Percentiles rank a stretch among this genome's conserved stretches.
These are phyloP conservation scores for Micromonas pusilla DNA, from an alignment of 139 green algal genomes.

Conservation along the genomic window DNA sequence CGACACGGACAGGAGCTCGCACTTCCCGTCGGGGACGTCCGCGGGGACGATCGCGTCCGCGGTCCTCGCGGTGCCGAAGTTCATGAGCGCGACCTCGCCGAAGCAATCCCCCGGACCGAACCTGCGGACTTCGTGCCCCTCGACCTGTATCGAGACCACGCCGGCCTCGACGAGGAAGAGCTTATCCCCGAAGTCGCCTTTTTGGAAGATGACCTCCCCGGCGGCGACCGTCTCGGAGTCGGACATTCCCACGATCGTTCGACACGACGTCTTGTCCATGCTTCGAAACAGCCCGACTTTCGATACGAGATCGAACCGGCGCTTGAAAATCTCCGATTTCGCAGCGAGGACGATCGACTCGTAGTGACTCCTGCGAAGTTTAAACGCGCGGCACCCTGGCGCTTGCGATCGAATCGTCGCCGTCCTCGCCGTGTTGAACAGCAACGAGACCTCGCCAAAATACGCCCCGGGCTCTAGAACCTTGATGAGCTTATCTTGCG, in stretches of 20 bases:
- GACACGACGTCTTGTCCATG: background rate
- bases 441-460: too few relatives aligned
- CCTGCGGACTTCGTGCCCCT: background rate
- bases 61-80: conserved; percentile 28
- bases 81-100: conserved; percentile 81
- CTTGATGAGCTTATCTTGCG: too few relatives aligned
- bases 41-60: background rate
- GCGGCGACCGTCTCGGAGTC: conserved; percentile 46
- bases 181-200: conserved; percentile 63
- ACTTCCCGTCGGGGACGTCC: too few relatives aligned
- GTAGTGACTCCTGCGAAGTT: too few relatives aligned
- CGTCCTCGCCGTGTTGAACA: too few relatives aligned
- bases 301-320: background rate
- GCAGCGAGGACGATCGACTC: too few relatives aligned
- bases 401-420: too few relatives aligned
- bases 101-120: conserved; percentile 57
- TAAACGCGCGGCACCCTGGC: too few relatives aligned
- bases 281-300: background rate
- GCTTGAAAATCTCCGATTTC: too few relatives aligned
- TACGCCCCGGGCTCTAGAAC: too few relatives aligned
- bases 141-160: conserved; percentile 20
- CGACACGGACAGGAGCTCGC: background rate
- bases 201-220: conserved; percentile 43
- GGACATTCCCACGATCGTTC: background rate
- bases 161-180: conserved; percentile 86